These are phyloP conservation scores for Phytophthora pisi DNA, from an alignment of 352 stramenopile genomes.

Conservation along the genomic window DNA sequence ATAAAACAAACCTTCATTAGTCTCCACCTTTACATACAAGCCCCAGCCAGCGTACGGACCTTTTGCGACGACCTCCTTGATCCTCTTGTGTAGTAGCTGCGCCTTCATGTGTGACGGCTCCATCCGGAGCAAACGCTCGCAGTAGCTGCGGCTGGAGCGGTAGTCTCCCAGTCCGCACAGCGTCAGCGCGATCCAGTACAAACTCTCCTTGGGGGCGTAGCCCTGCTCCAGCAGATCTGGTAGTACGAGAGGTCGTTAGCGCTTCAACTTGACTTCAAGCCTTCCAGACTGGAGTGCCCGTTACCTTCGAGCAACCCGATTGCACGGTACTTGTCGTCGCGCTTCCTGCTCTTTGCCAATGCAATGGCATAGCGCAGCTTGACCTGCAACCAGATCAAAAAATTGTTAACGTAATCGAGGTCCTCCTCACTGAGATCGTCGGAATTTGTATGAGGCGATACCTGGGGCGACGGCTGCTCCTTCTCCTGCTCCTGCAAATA, in stretches of 20 bases:
- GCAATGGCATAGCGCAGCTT: constrained; percentile 77
- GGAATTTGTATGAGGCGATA: constrained; percentile 25
- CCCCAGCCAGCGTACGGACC: constrained; percentile 24
- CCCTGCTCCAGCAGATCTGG: constrained; percentile 66
- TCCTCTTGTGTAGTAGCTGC: constrained; percentile 74
- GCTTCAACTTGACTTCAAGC: constrained; percentile 7
- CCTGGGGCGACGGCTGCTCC: constrained; percentile 66
- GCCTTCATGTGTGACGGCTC: constrained; percentile 75
- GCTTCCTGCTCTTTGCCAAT: constrained; percentile 77
- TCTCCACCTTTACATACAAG: constrained; percentile 2
- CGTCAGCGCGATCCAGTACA: constrained; percentile 84
- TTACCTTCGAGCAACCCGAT: constrained; percentile 75
- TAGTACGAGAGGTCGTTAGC: constrained; percentile 3
- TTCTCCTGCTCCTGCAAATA: constrained; percentile 84
- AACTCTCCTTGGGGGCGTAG: constrained; percentile 64
- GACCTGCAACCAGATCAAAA: constrained; percentile 39
- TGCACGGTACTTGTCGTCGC: constrained; percentile 80
- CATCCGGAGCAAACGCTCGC: constrained; percentile 76
- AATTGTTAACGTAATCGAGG: constrained; percentile 16
- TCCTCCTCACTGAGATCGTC: background rate
- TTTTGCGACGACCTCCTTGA: constrained; percentile 72
- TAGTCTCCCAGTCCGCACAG: constrained; percentile 74
- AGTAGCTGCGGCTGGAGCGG: constrained; percentile 67
- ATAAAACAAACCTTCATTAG: background rate
- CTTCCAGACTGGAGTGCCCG: too few relatives aligned